Evolutionary conservation across 2,329 filamentous ascomycete genomes (phyloP), one percentile per base, ranked within the genome.

Genomic region (Nigrograna mackinnonii): DNA sequence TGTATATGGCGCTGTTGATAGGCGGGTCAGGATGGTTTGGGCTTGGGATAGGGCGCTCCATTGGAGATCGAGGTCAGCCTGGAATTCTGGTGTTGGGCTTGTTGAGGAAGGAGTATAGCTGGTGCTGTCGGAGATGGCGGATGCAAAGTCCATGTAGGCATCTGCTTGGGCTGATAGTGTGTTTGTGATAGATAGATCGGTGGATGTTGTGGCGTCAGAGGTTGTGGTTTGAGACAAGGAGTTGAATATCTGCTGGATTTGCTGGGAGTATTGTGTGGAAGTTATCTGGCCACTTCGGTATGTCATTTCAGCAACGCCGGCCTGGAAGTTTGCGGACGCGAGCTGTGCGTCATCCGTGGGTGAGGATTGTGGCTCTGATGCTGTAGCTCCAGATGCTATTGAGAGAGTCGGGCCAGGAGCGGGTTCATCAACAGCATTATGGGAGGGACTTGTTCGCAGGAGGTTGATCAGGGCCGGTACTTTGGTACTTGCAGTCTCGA

Each of bases 151-250:
- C 12, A 78, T 68, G 12, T 84, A 71, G 3, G 80, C 76, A 41
- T 83, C 79, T 5, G 80, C 80, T 57, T 80, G 77, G 32, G 72
- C 75, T 45, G 77, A 78, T 6, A 81, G 70, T 13, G 71, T 73
- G 44, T 76, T 74, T 37, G 77, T 76, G 51, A 77, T 74, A 6
- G 75, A 68, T 7, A 76, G 66, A 5, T 82, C 69, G 9, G 77
- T 74, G 6, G 75, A 68, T 9, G 76, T 66, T 5, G 82, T 68
- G 9, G 78, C 74, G 30, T 78, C 74, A 2, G 75, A 75, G 55
- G 78, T 71, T 37, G 13, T 22, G 7, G 67, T 71, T 13, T 39
- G 17, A n/a, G 44, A 35, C 46, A 73, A 54, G 7, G 55, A 50
- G 2, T 58, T 49, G 43, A 69, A 72, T 4, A 58, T 55, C n/a